Conservation (phyloP, 176 grass and related monocot genomes). For the Aegilops umbellulata region DNA sequence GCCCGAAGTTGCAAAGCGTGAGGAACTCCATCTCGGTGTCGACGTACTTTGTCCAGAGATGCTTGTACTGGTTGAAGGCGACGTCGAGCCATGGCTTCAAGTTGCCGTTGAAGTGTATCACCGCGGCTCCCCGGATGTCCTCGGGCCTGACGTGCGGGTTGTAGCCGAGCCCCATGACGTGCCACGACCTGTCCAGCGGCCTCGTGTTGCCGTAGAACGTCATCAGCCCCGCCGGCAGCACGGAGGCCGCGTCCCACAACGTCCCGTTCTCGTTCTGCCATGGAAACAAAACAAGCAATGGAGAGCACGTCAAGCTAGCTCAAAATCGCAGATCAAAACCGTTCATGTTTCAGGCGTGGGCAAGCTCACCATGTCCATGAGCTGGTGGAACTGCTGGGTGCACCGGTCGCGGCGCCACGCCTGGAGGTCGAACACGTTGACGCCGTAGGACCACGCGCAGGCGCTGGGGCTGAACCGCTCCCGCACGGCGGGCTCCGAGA, state of each 20-base stretch:
- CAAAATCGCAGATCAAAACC: too few species aligned
- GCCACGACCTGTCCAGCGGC: slow-evolving; percentile 90
- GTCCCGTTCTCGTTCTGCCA: slow-evolving; percentile 81
- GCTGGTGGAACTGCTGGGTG: slow-evolving; percentile 43
- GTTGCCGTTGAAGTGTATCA: slow-evolving; percentile 95
- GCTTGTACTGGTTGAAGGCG: slow-evolving; percentile 92
- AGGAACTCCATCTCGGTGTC: slow-evolving; percentile 97
- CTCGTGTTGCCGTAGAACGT: slow-evolving; percentile 88
- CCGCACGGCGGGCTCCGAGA: slow-evolving; percentile 55
- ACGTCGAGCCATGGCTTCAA: slow-evolving; percentile 99
- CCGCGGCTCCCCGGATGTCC: slow-evolving; percentile 71
- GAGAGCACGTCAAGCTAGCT: background rate
- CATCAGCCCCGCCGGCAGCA: slow-evolving; percentile 76
- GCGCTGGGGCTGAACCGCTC: slow-evolving; percentile 52
- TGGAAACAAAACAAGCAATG: too few species aligned
- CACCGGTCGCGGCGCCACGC: slow-evolving; percentile 48
- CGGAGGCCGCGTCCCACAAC: slow-evolving; percentile 60
- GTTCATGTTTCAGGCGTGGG: too few species aligned
- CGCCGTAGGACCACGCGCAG: slow-evolving; percentile 79
- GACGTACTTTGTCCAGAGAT: slow-evolving; percentile 90
- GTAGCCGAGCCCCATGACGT: slow-evolving; percentile 93
- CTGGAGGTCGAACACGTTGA: slow-evolving; percentile 59
- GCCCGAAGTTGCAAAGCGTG: slow-evolving; percentile 90
- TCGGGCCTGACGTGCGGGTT: slow-evolving; percentile 84
- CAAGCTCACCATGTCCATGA: slow-evolving; percentile 50